Conservation (phyloP, 345 rosid genomes). For the Balakata baccata region DNA sequence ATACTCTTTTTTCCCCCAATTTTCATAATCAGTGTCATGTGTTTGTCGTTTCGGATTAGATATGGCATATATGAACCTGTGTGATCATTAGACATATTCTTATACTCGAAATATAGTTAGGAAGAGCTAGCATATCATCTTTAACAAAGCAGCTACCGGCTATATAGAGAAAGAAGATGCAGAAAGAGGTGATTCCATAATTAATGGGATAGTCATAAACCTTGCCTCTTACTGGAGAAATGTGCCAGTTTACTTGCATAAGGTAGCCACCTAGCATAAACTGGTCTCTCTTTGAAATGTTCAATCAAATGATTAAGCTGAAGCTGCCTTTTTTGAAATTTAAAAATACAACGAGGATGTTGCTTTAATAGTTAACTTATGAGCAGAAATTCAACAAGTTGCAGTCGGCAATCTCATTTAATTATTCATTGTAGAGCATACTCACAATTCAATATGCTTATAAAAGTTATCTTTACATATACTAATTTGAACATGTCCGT, state of each 20-base stretch:
- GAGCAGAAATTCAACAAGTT: not conserved
- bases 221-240: not conserved
- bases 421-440: not conserved
- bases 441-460: not conserved
- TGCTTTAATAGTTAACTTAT: not conserved
- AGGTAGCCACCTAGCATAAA: not conserved
- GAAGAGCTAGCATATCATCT: not conserved
- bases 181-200: not conserved
- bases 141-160: not conserved
- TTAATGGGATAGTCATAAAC: not conserved
- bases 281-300: not conserved
- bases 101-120: not conserved
- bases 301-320: not conserved
- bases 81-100: not conserved
- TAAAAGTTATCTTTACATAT: too few species aligned
- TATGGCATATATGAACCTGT: not conserved
- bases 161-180: not conserved
- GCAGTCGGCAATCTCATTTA: not conserved
- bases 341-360: not conserved
- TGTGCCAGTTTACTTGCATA: not conserved
- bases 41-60: not conserved
- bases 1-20: not conserved
- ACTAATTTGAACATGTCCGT: too few species aligned
- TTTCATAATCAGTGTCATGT: not conserved
- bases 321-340: not conserved